phyloP scores from a whole-genome alignment of 2,329 filamentous ascomycete genomes.

The Zymoseptoria ardabiliae region DNA sequence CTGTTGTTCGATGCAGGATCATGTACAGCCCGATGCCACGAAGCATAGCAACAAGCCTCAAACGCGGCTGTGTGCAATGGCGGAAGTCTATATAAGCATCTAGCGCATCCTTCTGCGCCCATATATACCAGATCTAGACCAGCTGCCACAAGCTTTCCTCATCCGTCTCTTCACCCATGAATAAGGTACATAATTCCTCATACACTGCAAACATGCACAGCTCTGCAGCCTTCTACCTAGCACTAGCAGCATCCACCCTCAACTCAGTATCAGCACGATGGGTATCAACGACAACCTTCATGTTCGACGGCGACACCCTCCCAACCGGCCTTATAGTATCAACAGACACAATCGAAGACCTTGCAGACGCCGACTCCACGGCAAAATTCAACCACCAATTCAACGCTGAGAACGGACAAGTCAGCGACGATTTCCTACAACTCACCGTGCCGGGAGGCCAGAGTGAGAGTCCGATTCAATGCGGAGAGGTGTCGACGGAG shows the following conservation, averaged over 20 bases:
- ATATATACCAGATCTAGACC: background rate
- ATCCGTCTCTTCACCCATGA: background rate
- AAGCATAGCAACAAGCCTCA: background rate
- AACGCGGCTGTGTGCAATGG: background rate
- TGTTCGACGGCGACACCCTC: background rate
- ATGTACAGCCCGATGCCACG: background rate
- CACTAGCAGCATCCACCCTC: background rate
- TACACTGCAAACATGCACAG: background rate
- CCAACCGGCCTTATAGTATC: background rate
- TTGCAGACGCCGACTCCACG: background rate
- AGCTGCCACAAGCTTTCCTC: background rate
- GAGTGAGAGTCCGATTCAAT: constrained; percentile 7
- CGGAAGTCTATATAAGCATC: background rate
- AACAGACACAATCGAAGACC: constrained; percentile 1
- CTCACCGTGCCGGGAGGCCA: constrained; percentile 13
- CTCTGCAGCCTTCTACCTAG: background rate
- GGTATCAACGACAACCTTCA: background rate
- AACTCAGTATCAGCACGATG: background rate
- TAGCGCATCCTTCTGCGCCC: background rate
- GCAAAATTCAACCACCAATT: constrained; percentile 4
- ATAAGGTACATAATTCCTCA: background rate
- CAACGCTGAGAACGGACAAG: constrained; percentile 2
- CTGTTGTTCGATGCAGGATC: background rate
- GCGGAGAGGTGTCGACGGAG: constrained; percentile 10
- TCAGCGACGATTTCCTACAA: constrained; percentile 11